phyloP scores from a whole-genome alignment of 768 basidiomycete genomes.

The Mycena vulgaris region DNA sequence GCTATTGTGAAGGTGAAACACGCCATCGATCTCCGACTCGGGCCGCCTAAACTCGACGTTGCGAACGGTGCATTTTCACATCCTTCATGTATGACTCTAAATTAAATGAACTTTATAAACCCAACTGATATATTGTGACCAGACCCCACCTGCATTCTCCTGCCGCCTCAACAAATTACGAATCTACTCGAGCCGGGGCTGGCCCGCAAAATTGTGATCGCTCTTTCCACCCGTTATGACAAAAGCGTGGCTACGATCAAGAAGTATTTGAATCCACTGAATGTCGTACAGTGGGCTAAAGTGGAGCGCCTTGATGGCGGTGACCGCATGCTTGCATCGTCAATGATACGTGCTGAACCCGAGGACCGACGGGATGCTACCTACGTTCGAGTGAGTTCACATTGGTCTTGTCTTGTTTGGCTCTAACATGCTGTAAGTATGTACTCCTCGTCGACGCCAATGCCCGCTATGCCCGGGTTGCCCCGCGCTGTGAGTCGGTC shows the following conservation, averaged over 20 bases:
- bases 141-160: constrained; percentile 22
- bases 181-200: background rate
- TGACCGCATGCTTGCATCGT: constrained; percentile 37
- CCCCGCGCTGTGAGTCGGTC: background rate
- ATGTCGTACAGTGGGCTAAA: constrained; percentile 40
- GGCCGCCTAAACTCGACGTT: background rate
- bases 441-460: constrained; percentile 44
- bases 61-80: background rate
- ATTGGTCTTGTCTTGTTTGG: background rate
- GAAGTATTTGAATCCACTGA: background rate
- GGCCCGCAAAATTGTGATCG: constrained; percentile 6
- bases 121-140: constrained; percentile 1
- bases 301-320: constrained; percentile 41
- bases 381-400: constrained; percentile 43
- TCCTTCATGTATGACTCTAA: constrained; percentile 9
- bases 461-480: background rate
- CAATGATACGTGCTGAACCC: background rate
- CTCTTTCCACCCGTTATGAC: constrained; percentile 29
- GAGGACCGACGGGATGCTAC: constrained; percentile 43
- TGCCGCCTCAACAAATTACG: constrained; percentile 15
- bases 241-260: background rate
- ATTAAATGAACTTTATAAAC: background rate
- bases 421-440: constrained; percentile 37
- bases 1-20: no score
- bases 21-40: background rate